phyloP scores from a whole-genome alignment of 2,329 filamentous ascomycete genomes.

The Fusarium vanettenii region DNA sequence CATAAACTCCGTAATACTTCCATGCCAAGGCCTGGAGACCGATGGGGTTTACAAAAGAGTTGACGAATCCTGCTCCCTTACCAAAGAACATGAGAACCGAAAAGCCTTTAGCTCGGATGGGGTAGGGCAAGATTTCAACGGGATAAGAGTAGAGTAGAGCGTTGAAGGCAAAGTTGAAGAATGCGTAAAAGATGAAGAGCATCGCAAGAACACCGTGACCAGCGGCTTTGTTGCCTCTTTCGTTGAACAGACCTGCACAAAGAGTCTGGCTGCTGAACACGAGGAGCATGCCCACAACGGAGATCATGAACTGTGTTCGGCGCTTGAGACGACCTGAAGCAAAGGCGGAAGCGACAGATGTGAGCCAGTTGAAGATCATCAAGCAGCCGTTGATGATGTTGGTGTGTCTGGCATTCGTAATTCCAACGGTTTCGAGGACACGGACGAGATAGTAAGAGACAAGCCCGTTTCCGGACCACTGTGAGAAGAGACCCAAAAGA shows the following conservation, averaged over 20 bases:
- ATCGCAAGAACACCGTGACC: slow-evolving; percentile 18
- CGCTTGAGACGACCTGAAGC: slow-evolving; percentile 25
- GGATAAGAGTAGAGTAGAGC: slow-evolving; percentile 29
- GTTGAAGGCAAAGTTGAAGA: slow-evolving; percentile 37
- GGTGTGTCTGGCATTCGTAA: background rate
- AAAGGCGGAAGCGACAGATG: slow-evolving; percentile 24
- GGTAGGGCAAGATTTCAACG: slow-evolving; percentile 25
- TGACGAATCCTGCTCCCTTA: slow-evolving; percentile 13
- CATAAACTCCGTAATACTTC: slow-evolving; percentile 19
- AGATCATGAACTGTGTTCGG: slow-evolving; percentile 32
- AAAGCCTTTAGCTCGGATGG: slow-evolving; percentile 27
- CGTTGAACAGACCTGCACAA: slow-evolving; percentile 26
- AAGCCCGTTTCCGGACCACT: slow-evolving; percentile 31
- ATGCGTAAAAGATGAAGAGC: slow-evolving; percentile 29
- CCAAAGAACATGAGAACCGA: slow-evolving; percentile 34
- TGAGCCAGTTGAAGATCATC: slow-evolving; percentile 39
- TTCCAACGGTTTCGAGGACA: slow-evolving; percentile 22
- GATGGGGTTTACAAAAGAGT: slow-evolving; percentile 18
- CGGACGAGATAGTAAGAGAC: slow-evolving; percentile 24
- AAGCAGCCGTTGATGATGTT: slow-evolving; percentile 36
- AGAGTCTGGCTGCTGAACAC: slow-evolving; percentile 28
- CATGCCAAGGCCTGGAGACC: slow-evolving; percentile 12
- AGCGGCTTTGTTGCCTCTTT: slow-evolving; percentile 12
- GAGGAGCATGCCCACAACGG: slow-evolving; percentile 23
- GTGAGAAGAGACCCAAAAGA: slow-evolving; percentile 29